Conservation (phyloP, 768 basidiomycete species). For the Dioszegia aurantiaca region DNA sequence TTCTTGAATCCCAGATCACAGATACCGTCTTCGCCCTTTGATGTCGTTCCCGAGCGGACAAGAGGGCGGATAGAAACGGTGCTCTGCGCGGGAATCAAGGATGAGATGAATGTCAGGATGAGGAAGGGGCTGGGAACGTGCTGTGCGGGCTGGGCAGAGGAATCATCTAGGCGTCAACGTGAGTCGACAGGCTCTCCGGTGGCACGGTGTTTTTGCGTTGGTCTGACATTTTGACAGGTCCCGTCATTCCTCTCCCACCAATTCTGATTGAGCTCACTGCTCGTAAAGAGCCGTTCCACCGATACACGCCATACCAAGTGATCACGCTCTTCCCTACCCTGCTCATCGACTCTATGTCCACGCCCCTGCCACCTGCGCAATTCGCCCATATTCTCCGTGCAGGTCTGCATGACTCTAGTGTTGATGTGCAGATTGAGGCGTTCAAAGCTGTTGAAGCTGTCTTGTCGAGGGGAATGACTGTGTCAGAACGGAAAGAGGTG, state of each 20-base stretch:
- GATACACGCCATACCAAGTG: constrained; percentile 44
- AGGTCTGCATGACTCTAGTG: constrained; percentile 39
- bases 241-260: constrained; percentile 35
- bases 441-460: constrained; percentile 38
- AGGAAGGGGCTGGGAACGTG: constrained; percentile 41
- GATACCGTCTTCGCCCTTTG: constrained; percentile 37
- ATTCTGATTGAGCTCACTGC: constrained; percentile 35
- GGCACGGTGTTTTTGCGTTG: no score
- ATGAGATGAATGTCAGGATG: constrained; percentile 43
- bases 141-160: constrained; percentile 36
- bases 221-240: constrained; percentile 25
- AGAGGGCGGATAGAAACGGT: constrained; percentile 40
- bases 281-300: constrained; percentile 37
- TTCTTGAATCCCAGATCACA: constrained; percentile 33
- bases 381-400: constrained; percentile 39
- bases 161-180: constrained; percentile 35
- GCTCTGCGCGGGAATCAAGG: constrained; percentile 39
- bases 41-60: constrained; percentile 32
- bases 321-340: constrained; percentile 36
- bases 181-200: constrained; percentile 12
- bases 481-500: constrained; percentile 31
- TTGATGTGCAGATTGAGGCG: constrained; percentile 43
- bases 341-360: constrained; percentile 32
- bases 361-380: constrained; percentile 32
- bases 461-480: constrained; percentile 33